Percentiles rank a stretch among this genome's conserved stretches.
phyloP scores from a whole-genome alignment of 495 filamentous ascomycete genomes.

The Zalerion maritima region DNA sequence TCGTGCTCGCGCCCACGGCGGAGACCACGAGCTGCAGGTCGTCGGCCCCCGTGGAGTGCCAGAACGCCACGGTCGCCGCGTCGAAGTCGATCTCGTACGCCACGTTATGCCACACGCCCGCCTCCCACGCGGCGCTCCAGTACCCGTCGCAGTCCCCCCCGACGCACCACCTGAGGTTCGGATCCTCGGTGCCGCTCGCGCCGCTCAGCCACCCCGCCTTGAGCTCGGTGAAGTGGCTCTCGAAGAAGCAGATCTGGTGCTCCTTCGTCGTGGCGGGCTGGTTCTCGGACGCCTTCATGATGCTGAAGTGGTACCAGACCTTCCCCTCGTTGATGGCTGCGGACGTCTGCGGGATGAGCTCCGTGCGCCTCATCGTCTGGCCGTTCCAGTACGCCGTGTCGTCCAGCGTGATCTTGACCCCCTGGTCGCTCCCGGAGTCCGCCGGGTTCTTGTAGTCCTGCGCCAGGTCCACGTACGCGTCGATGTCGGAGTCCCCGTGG shows the following conservation, averaged over 20 bases:
- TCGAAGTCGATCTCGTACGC: slow-evolving; percentile 53
- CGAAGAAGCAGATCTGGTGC: slow-evolving; percentile 65
- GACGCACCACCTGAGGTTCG: slow-evolving; percentile 31
- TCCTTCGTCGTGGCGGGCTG: slow-evolving; percentile 45
- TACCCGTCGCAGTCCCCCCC: slow-evolving; percentile 22
- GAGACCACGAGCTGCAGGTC: slow-evolving; percentile 40
- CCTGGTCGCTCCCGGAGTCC: slow-evolving; percentile 44
- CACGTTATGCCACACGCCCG: slow-evolving; percentile 58
- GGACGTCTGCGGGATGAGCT: slow-evolving; percentile 55
- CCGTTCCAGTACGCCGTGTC: slow-evolving; percentile 48
- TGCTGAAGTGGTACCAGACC: slow-evolving; percentile 56
- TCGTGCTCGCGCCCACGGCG: slow-evolving; percentile 41
- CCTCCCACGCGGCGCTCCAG: slow-evolving; percentile 31
- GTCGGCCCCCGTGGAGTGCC: slow-evolving; percentile 47
- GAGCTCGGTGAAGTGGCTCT: slow-evolving; percentile 64
- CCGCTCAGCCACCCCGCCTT: slow-evolving; percentile 54
- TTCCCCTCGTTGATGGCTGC: slow-evolving; percentile 45
- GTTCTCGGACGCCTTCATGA: slow-evolving; percentile 44
- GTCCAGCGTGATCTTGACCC: slow-evolving; percentile 56
- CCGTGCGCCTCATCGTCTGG: slow-evolving; percentile 42
- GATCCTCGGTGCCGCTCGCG: slow-evolving; percentile 37
- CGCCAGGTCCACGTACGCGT: slow-evolving; percentile 42
- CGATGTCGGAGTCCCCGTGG: slow-evolving; percentile 39
- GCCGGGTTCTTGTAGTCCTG: slow-evolving; percentile 51
- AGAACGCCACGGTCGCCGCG: slow-evolving; percentile 46